Percentiles rank a stretch among this genome's conserved stretches.
These are phyloP conservation scores for Dryas drummondii DNA, from an alignment of 306 rosid species.

Conservation along the genomic window DNA sequence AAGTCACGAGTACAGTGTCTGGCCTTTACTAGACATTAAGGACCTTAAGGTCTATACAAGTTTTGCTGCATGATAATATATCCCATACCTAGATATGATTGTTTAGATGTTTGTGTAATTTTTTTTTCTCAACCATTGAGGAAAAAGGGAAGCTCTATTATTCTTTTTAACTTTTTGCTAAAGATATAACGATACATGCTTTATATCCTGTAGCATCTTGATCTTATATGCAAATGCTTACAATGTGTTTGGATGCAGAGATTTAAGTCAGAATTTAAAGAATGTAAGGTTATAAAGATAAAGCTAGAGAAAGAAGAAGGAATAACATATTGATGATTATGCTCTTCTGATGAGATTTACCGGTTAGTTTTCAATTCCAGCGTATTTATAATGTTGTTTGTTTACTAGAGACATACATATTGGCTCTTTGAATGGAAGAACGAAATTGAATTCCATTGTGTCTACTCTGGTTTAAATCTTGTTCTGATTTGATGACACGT, in stretches of 20 bases:
- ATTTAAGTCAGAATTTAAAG: not conserved
- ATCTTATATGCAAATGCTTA: not conserved
- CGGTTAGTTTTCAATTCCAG: not conserved
- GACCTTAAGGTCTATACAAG: slow-evolving; percentile 32
- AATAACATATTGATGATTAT: not conserved
- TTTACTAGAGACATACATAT: not conserved
- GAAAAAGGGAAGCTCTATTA: not conserved
- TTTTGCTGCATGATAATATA: slow-evolving; percentile 27
- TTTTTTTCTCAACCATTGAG: slow-evolving; percentile 11
- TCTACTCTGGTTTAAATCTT: not conserved
- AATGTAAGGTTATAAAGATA: not conserved
- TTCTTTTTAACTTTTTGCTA: not conserved
- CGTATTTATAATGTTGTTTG: not conserved
- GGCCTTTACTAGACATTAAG: slow-evolving; percentile 5
- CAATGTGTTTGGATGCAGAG: not conserved
- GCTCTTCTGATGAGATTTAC: not conserved
- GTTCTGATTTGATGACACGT: not conserved
- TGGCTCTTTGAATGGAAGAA: not conserved
- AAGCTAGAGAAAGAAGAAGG: not conserved
- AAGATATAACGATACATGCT: not conserved
- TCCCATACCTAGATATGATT: slow-evolving; percentile 14
- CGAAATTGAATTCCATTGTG: not conserved
- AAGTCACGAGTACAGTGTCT: slow-evolving; percentile 7
- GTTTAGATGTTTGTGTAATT: not conserved
- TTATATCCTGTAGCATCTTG: not conserved